These are phyloP conservation scores for Pseudogymnoascus sp. DNA, from an alignment of 2,329 filamentous ascomycete species.

Conservation along the genomic window DNA sequence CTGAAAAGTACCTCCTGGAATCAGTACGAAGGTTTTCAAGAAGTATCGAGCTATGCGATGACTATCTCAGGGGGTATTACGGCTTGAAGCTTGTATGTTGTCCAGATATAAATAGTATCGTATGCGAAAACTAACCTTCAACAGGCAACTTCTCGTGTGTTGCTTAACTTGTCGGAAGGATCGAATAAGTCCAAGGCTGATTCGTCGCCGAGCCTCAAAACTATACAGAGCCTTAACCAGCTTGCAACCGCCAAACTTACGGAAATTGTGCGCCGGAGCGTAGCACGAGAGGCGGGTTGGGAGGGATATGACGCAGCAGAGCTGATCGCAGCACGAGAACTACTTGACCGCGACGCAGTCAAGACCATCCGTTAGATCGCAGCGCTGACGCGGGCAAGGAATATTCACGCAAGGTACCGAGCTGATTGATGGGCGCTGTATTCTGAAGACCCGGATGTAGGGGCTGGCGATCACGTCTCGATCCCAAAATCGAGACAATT, in stretches of 20 bases:
- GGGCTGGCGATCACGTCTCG: conserved; percentile 3
- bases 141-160: conserved; percentile 23
- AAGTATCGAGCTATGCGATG: conserved; percentile 87
- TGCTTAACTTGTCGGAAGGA: conserved; percentile 11
- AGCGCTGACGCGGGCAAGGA: neutral
- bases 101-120: neutral
- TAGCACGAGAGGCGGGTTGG: conserved; percentile 58
- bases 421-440: neutral
- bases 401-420: conserved; percentile 19
- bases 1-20: conserved; percentile 54
- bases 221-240: conserved; percentile 62
- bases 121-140: conserved; percentile 20
- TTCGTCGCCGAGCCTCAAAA: conserved; percentile 47
- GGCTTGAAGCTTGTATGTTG: conserved; percentile 69
- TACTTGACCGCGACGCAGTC: conserved; percentile 23
- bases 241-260: conserved; percentile 66
- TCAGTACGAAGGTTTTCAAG: conserved; percentile 80
- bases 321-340: conserved; percentile 61
- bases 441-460: conserved; percentile 6
- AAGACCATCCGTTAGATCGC: conserved; percentile 22
- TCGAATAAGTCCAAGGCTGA: neutral
- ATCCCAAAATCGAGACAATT: neutral
- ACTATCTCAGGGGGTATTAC: conserved; percentile 88
- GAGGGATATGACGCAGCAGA: conserved; percentile 66
- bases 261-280: conserved; percentile 64